Base-by-base conservation (phyloP, 495 filamentous ascomycete species). In the Aspergillus biplanus region DNA sequence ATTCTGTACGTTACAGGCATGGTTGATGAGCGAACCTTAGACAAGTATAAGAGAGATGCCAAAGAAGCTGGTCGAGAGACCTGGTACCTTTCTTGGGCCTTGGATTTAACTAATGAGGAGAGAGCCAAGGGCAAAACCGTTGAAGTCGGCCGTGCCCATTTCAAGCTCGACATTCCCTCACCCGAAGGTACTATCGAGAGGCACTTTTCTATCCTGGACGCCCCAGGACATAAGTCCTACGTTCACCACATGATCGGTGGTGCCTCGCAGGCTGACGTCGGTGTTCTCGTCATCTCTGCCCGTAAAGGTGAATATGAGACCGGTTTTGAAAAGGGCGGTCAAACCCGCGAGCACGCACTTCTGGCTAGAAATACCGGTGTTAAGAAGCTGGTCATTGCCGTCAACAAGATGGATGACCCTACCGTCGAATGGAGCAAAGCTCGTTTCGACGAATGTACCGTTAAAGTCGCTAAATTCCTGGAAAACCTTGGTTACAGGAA, bases 301-400 rank as follows among this genome's bases (percentile, higher is more conserved):
- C 91, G 95, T 61, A 99, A 97, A 81, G 95, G 95, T 74, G 96
- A 99, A 78, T 99, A 99, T 72, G 95, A 99, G 79, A 98, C 95
- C 42, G 95, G 95, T n/a, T 99, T 99, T 74, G 95, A 98, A 73
- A 97, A 96, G 79, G 95, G 95, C 56, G 95, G 96, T 15, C 95
- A 99, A 75, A 99, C 96, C 48, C 85, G 95, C 71, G 95, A 99
- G 80, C 95, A 99, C 75, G 95, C 95, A 50, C 89, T 99, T 72
- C 82, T 99, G 56, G 95, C 95, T 54, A 96, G 97, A 76, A 99
- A 96, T n/a, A 92, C 96, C 71, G 94, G 95, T 70, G 95, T 99
- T 34, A 91, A 91, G 80, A 97, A 96, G 75, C 85, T 99, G 18
- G 81, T 98, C 4, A 86, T 99, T 21, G 95, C 85, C 33, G 92